Evolutionary conservation across 352 stramenopile genomes (phyloP).

Genomic region (Thalassiosira ordinaria): DNA sequence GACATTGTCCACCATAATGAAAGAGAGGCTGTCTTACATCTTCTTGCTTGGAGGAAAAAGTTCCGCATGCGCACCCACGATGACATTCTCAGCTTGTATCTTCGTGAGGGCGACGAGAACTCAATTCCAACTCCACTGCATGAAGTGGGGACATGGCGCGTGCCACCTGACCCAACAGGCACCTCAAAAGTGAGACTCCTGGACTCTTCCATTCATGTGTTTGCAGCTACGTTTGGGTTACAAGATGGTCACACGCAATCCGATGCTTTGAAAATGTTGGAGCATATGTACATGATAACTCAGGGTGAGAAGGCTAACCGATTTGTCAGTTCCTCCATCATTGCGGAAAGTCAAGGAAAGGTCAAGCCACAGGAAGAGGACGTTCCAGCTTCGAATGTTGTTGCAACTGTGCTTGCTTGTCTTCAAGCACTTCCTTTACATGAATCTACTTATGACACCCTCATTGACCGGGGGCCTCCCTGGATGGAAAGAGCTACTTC

Average conservation of each 20-base stretch:
- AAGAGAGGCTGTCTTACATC: conserved; percentile 77
- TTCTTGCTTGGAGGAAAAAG: conserved; percentile 56
- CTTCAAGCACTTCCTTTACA: conserved; percentile 80
- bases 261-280: conserved; percentile 77
- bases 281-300: conserved; percentile 46
- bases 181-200: conserved; percentile 80
- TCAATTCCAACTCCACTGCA: conserved; percentile 78
- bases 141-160: conserved; percentile 80
- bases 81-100: conserved; percentile 68
- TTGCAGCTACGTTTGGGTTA: conserved; percentile 84
- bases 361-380: conserved; percentile 66
- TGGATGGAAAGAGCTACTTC: conserved; percentile 85
- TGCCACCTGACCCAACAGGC: conserved; percentile 70
- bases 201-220: conserved; percentile 83
- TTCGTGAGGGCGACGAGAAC: conserved; percentile 52
- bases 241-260: conserved; percentile 82
- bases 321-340: conserved; percentile 62
- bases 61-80: conserved; percentile 37
- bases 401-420: conserved; percentile 77
- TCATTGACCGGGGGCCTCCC: conserved; percentile 72
- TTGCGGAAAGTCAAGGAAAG: conserved; percentile 64
- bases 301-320: conserved; percentile 59
- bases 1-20: conserved; percentile 71
- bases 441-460: conserved; percentile 77
- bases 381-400: conserved; percentile 69